Evolutionary conservation across 2,329 filamentous ascomycete species (phyloP), one percentile per base, ranked within the genome.

Genomic region (Sarocladium strictum): DNA sequence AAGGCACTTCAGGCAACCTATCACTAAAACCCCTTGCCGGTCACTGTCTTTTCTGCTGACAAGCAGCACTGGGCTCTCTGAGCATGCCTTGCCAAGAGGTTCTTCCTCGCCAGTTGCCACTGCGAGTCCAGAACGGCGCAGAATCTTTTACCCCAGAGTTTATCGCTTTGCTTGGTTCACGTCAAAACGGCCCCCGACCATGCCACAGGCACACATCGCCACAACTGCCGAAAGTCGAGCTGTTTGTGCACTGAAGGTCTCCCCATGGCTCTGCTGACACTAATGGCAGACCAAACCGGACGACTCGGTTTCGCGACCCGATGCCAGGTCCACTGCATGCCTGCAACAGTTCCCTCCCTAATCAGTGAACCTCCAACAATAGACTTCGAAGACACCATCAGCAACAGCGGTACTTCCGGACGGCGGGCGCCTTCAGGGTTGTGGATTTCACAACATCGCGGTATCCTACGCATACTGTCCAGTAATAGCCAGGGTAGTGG

Each of bases 71-170:
- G 17, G 17, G 10, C 43, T 15, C 29, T 12, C 24, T 29, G n/a
- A 27, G 17, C 43, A 47, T 17, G 43, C 23, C 23, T 26, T 47
- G 43, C 43, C 43, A 47, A 47, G 43, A 47, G 14, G 3, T 15
- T n/a, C n/a, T 29, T 27, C 14, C 17, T 27, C n/a, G 43, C 21
- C 43, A 47, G 43, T 47, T 47, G 43, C 43, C 43, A 47, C 43
- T 15, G 23, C 5, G 21, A 43, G 40, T 24, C 40, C 40, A 43
- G 40, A 43, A 43, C 40, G 21, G 24, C 21, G 43, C 43, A 27
- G 43, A 47, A 27, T 24, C 3, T 19, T 47, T 47, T 47, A 47
- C 43, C 43, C 43, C 43, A 47, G 23, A 17, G n/a, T 47, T 47
- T 29, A 3, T 5, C 14, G 12, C 5, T 11, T 29, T 27, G 43